Conservation (phyloP, 2,329 filamentous ascomycete genomes). For the Aspergillus ibericus region DNA sequence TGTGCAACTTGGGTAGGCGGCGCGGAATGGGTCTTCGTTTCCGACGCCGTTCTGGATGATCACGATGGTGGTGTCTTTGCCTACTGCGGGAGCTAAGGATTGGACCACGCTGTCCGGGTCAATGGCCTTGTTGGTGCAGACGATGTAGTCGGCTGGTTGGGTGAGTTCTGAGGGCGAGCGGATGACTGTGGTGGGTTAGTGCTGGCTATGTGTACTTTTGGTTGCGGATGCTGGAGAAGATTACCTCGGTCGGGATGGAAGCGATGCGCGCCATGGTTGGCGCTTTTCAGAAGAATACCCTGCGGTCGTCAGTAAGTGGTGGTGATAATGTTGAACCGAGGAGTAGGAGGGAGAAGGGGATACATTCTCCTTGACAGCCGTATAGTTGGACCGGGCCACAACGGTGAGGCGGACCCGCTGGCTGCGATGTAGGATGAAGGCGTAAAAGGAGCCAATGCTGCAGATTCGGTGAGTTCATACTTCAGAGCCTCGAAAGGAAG, state of each 20-base stretch:
- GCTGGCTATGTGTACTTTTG: too few relatives aligned
- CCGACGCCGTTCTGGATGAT: constrained; percentile 46
- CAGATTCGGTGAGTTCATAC: neutral
- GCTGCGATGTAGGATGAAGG: constrained; percentile 52
- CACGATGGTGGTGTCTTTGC: constrained; percentile 38
- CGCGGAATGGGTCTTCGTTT: constrained; percentile 42
- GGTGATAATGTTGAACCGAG: too few relatives aligned
- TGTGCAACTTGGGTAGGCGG: constrained; percentile 28
- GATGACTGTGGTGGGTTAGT: constrained; percentile 34
- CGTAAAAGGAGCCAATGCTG: constrained; percentile 60
- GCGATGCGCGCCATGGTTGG: constrained; percentile 43
- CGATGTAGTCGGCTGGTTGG: constrained; percentile 35
- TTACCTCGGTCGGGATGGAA: constrained; percentile 38
- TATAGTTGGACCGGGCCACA: constrained; percentile 49
- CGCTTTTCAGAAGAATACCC: constrained; percentile 46
- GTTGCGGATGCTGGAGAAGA: too few relatives aligned
- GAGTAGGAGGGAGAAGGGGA: neutral
- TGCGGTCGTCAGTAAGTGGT: constrained; percentile 12
- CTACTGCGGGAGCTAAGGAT: constrained; percentile 38
- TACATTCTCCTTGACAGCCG: constrained; percentile 44
- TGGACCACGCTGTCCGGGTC: constrained; percentile 41
- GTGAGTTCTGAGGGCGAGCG: constrained; percentile 37
- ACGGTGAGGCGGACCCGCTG: constrained; percentile 44
- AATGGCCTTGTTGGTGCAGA: constrained; percentile 46
- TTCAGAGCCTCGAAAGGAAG: too few relatives aligned